Evolutionary conservation across 2,329 filamentous ascomycete species (phyloP), one percentile per base, ranked within the genome.

Genomic region (Amesomyces nigricolor): DNA sequence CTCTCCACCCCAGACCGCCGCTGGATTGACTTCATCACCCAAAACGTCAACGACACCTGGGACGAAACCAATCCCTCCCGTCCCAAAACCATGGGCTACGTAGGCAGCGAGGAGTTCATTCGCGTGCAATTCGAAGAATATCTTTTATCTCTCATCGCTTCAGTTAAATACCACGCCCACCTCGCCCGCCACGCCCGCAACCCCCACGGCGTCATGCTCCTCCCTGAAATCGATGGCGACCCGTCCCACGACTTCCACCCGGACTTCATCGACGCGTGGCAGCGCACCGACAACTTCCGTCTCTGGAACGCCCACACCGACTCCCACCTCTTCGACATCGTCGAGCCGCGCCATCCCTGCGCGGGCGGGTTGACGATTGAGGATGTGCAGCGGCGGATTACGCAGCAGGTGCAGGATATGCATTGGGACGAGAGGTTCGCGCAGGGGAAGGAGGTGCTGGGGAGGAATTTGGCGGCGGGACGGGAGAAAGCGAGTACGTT

Each of bases 111-210:
- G 72, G 94, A 97, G 68, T 96, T 96, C 66, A 99, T 99, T 64
- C 84, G 94, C 30, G 82, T 96, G 40, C 92, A 97, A 66, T 99
- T 99, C 60, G 94, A 99, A 72, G 91, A 96, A 66, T 99, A 99
- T 67, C 80, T 99, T 5, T 80, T 97, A 22, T 89, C 91, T 0
- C 79, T 99, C 59, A 82, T 97, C 43, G 89, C 91, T 0, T 85
- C 89, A 0, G 87, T 91, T 63, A 96, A 96, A 69, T 97, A 95
- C 68, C 91, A 91, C 70, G 85, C 83, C 65, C 86, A 87, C 66
- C 75, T 85, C 26, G 69, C 71, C 16, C 71, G 73, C 55, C 73
- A 83, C 59, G 70, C 73, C 5, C 71, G 78, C 53, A 79, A 88
- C 62, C 75, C 85, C 5, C 83, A 26, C 22, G 22, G 80, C 61